A percentile compares a stretch with the other conserved stretches of the same genome.
Conservation (phyloP, 257 asterid genomes). For the Cruciata laevipes region DNA sequence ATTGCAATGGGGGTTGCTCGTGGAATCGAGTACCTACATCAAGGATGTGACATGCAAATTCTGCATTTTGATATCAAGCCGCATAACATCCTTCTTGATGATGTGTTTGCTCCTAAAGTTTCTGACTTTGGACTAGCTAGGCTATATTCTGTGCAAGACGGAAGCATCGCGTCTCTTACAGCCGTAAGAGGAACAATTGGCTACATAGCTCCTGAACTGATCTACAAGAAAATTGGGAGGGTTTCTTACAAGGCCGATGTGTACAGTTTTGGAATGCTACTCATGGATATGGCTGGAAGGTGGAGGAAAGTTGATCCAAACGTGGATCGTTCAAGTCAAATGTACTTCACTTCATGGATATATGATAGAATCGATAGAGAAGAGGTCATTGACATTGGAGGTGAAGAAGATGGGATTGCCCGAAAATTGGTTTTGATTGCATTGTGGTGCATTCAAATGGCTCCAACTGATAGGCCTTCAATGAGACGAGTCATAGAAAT, state of each 20-base stretch:
- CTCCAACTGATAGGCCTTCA: too few relatives aligned
- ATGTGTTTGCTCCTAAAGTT: slow-evolving; percentile 16
- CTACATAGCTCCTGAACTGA: too few relatives aligned
- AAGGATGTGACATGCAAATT: slow-evolving; percentile 11
- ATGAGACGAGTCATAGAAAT: not conserved
- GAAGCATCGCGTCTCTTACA: slow-evolving; percentile 7
- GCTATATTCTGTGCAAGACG: slow-evolving; percentile 6
- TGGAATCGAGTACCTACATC: slow-evolving; percentile 14
- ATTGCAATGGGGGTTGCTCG: slow-evolving; percentile 20
- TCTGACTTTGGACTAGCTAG: slow-evolving; percentile 19
- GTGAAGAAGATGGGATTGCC: not conserved
- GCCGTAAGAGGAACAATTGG: not conserved
- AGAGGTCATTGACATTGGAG: not conserved
- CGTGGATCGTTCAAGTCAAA: slow-evolving; percentile 7
- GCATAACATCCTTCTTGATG: slow-evolving; percentile 24
- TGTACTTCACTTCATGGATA: slow-evolving; percentile 15
- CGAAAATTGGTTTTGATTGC: not conserved
- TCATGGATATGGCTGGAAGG: not conserved
- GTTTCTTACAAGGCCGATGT: too few relatives aligned
- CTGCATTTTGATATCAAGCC: slow-evolving; percentile 28
- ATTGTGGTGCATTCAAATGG: too few relatives aligned
- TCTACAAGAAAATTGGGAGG: not conserved
- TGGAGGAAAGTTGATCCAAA: slow-evolving; percentile 2
- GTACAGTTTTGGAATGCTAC: too few relatives aligned
- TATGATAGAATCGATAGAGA: slow-evolving; percentile 7